phyloP scores from a whole-genome alignment of 306 rosid genomes.

The Glycyrrhiza uralensis region DNA sequence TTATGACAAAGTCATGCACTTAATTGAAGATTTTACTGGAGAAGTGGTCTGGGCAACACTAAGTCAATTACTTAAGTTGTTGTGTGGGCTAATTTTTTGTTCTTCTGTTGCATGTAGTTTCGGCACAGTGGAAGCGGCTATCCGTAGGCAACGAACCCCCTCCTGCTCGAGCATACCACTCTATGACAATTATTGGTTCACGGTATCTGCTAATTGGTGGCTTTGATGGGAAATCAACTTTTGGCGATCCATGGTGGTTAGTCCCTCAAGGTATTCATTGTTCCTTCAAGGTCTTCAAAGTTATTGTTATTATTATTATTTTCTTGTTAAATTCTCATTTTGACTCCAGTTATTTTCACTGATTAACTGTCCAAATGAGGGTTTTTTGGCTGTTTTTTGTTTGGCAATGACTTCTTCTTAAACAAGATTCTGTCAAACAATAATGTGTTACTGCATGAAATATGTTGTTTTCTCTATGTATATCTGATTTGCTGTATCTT shows the following conservation, averaged over 20 bases:
- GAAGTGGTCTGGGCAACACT: background rate
- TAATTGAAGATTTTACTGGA: background rate
- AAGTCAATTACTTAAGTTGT: background rate
- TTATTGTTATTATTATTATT: background rate
- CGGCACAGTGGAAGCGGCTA: slow-evolving; percentile 95
- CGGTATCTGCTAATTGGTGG: slow-evolving; percentile 85
- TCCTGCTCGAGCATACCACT: slow-evolving; percentile 96
- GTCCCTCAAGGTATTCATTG: slow-evolving; percentile 76
- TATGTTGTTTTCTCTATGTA: background rate
- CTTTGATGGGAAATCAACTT: slow-evolving; percentile 91
- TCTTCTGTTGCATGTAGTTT: slow-evolving; percentile 46
- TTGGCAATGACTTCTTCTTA: background rate
- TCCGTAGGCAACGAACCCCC: slow-evolving; percentile 81
- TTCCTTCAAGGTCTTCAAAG: slow-evolving; percentile 8
- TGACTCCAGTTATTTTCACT: background rate
- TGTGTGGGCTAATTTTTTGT: slow-evolving; percentile 12
- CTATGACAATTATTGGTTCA: slow-evolving; percentile 70
- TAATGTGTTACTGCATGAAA: slow-evolving; percentile 1
- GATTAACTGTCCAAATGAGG: slow-evolving; percentile 2
- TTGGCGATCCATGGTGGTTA: slow-evolving; percentile 94
- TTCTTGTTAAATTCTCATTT: background rate
- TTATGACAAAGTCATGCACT: background rate
- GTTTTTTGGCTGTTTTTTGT: slow-evolving; percentile 6
- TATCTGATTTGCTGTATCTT: background rate
- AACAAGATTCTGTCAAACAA: background rate